Evolutionary conservation across 805 yeast species (phyloP), one percentile per base, ranked within the genome.

Genomic region (Candida xiaguanensis): DNA sequence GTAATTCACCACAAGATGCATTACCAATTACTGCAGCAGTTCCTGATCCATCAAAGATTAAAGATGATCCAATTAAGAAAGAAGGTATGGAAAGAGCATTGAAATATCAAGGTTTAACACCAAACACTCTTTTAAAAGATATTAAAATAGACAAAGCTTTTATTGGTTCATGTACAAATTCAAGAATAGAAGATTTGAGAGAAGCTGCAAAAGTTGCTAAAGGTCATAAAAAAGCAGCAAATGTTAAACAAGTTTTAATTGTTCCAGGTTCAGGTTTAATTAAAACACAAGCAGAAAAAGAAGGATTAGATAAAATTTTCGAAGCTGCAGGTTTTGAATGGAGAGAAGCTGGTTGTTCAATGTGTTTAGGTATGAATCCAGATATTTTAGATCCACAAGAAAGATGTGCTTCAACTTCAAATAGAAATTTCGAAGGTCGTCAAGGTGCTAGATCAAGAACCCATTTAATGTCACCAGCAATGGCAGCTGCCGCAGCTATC

Each of bases 341-440:
- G 99, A 84, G 99, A 73, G 99, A 93, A 71, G 98, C 99, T 49
- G 99, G 99, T 45, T 93, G 99, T 70, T 91, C 98, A 30, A 93
- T 93, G 99, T 93, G 99, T 72, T 77, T 93, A 38, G 99, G 99
- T 65, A 93, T 93, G 99, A 93, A 93, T 70, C 97, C 98, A 31
- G 99, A 93, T 71, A 91, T 93, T 53, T 77, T 93, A 58, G 77
- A 81, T 46, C 99, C 99, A 29, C 79, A 85, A 58, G 99, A 93
- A 67, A 82, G 99, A 70, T 93, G 99, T 72, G 99, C 99, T 7
- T 90, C 98, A 11, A 93, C 99, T 14, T 91, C 98, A 16, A 93
- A 93, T 76, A 85, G 99, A 77, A 93, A 93, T 72, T 93, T 93
- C 59, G 97, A 91, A 66, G 99, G 99, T 55, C 90, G 99, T 68